Evolutionary conservation across 2,329 filamentous ascomycete genomes (phyloP), one percentile per base, ranked within the genome.

Genomic region (Ceratocystis cacaofunesta): DNA sequence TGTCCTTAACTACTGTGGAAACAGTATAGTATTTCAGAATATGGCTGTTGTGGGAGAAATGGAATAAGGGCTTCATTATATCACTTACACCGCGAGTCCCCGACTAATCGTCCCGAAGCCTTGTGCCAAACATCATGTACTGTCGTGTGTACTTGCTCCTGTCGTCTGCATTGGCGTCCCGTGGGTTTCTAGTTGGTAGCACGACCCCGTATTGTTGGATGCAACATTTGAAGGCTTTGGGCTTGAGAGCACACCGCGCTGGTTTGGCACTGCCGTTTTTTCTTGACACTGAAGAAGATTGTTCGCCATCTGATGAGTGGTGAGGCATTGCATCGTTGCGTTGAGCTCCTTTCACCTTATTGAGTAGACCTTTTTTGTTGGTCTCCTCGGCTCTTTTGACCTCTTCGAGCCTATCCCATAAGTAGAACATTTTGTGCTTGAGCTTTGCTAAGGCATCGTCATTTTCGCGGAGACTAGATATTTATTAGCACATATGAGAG

Each of bases 351-450:
- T 58, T 64, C 3, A 22, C 60, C 62, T 50, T 17, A 10, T 25
- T 15, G 19, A 30, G 19, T 12, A 5, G 19, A 2, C 50, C 25
- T 30, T 62, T 30, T 32, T 32, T 61, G 7, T 30, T 8, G 22
- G 58, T 25, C 17, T 69, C 66, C 17, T 69, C 66, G 70, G 68
- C 22, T 73, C 69, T 70, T 72, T 88, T 90, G 61, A 77, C 73
- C 72, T 95, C 90, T 71, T 92, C 85, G 1, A 96, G 78, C 68
- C 96, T 83, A 1, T 92, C 92, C 92, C 92, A 97, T 1, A 96
- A 78, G 44, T 84, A 76, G 72, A 87, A 92, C 65, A 96, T 78
- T 70, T 82, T 85, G 69, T 95, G 83, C 62, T 83, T 81, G 3
- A 96, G 75, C 5, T 73, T 68, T 2, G 70, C 72, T 0, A 94